These are phyloP conservation scores for Tylopilus plumbeoviolaceoides DNA, from an alignment of 768 basidiomycete genomes.

Conservation along the genomic window DNA sequence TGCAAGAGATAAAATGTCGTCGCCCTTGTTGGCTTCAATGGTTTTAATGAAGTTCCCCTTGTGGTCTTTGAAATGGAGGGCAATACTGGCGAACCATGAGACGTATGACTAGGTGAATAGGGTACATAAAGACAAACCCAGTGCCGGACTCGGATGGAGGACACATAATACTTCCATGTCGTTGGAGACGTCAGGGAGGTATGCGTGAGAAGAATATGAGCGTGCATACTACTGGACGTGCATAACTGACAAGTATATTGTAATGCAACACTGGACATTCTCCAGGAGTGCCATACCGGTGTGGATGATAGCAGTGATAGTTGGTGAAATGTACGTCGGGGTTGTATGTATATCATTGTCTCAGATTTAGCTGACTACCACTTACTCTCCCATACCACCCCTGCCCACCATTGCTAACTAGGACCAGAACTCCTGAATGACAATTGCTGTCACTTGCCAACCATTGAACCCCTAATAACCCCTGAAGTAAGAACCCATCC, in stretches of 20 bases:
- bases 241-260: conserved; percentile 10
- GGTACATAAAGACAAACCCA: conserved; percentile 43
- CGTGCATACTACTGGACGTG: conserved; percentile 14
- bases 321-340: conserved; percentile 13
- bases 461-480: too few species aligned
- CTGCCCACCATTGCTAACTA: too few species aligned
- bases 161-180: conserved; percentile 54
- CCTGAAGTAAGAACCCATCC: too few species aligned
- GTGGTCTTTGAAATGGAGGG: conserved; percentile 84
- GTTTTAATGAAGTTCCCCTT: conserved; percentile 83
- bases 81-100: conserved; percentile 55
- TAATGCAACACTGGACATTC: not conserved
- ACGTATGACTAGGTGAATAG: not conserved
- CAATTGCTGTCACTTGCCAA: too few species aligned
- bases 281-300: not conserved
- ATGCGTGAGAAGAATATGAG: not conserved
- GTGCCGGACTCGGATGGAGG: conserved; percentile 67
- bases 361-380: too few species aligned
- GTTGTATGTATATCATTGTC: too few species aligned
- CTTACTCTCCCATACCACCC: too few species aligned
- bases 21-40: conserved; percentile 90
- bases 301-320: not conserved
- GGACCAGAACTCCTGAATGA: too few species aligned
- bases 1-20: conserved; percentile 85
- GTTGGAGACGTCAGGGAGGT: conserved; percentile 7